Percentiles rank a stretch among this genome's conserved stretches.
Evolutionary conservation across 139 green algal species (phyloP).

Genomic region (Penium margaritaceum): DNA sequence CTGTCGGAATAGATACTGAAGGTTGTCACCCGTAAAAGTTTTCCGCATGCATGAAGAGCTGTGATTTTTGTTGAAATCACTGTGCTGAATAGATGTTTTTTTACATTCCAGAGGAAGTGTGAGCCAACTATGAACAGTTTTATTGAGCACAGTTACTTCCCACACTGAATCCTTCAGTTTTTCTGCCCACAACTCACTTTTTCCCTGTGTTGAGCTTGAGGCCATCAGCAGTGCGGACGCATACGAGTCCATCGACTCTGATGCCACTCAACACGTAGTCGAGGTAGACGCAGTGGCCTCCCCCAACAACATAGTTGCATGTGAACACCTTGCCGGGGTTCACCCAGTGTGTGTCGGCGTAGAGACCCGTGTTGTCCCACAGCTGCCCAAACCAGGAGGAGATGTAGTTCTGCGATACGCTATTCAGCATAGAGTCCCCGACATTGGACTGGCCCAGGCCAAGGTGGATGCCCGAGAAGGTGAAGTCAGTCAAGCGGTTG

Average conservation of each 20-base stretch:
- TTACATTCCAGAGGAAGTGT: too few species aligned
- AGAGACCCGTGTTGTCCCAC: not conserved
- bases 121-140: too few species aligned
- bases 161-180: too few species aligned
- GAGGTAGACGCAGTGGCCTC: conserved; percentile 1
- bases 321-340: conserved; percentile 13
- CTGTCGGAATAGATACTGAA: too few species aligned
- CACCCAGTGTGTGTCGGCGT: not conserved
- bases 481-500: conserved; percentile 10
- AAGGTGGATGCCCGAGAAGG: not conserved
- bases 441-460: not conserved
- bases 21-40: too few species aligned
- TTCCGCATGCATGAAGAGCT: too few species aligned
- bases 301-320: not conserved
- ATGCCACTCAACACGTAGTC: not conserved
- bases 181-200: too few species aligned
- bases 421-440: conserved; percentile 1
- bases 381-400: not conserved
- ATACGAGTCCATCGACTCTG: conserved; percentile 4
- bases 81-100: too few species aligned
- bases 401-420: not conserved
- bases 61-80: too few species aligned
- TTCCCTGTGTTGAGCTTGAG: conserved; percentile 22
- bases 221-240: not conserved
- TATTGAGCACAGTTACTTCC: too few species aligned